Percentiles rank a stretch among this genome's conserved stretches.
Conservation (phyloP, 2,329 filamentous ascomycete species). For the Xylariaceae sp. region DNA sequence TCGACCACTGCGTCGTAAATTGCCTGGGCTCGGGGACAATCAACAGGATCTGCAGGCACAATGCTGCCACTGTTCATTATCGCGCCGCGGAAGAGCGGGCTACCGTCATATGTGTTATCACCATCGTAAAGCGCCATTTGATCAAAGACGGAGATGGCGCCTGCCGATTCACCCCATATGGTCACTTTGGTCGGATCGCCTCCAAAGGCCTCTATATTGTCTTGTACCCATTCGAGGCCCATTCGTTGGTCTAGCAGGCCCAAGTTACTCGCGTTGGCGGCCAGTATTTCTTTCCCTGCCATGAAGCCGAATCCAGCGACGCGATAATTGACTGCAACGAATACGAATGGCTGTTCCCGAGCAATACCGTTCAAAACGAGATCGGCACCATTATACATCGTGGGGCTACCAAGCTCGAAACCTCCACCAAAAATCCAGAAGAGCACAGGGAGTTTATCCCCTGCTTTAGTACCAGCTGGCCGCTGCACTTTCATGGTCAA, state of each 20-base stretch:
- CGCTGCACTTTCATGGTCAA: conserved; percentile 59
- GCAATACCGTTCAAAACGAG: conserved; percentile 45
- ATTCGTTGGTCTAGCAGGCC: conserved; percentile 72
- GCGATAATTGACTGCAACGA: conserved; percentile 76
- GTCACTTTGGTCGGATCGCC: conserved; percentile 77
- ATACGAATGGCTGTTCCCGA: conserved; percentile 64
- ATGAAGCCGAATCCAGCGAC: conserved; percentile 73
- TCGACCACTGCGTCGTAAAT: conserved; percentile 62
- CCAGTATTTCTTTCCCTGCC: conserved; percentile 64
- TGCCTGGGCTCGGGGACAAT: conserved; percentile 62
- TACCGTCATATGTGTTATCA: conserved; percentile 70
- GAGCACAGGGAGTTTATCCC: conserved; percentile 61
- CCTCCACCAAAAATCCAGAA: conserved; percentile 72
- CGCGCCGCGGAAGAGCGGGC: conserved; percentile 69
- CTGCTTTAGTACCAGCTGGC: conserved; percentile 52
- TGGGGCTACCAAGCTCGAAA: conserved; percentile 49
- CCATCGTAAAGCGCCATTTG: conserved; percentile 75
- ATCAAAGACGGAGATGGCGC: conserved; percentile 70
- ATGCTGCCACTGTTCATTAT: conserved; percentile 76
- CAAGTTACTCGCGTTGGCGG: conserved; percentile 66
- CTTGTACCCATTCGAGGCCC: conserved; percentile 72
- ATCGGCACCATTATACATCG: conserved; percentile 51
- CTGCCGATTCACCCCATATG: conserved; percentile 73
- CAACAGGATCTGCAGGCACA: conserved; percentile 60
- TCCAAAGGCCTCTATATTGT: conserved; percentile 75